Evolutionary conservation across 805 yeast species (phyloP).

Genomic region (Starmera caribaea): DNA sequence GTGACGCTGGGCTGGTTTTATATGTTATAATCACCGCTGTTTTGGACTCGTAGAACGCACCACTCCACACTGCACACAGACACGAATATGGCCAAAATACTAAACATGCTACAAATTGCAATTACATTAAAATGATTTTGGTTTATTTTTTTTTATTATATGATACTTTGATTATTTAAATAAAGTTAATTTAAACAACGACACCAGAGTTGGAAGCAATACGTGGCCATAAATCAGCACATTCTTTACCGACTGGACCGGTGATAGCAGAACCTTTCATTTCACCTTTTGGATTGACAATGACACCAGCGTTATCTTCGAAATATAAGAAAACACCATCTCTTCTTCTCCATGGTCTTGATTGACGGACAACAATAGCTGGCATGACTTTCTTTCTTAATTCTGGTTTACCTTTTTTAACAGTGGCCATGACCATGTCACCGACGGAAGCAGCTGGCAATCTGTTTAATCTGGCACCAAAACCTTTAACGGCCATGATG

Average conservation of each 20-base stretch:
- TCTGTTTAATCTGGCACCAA: slow-evolving; percentile 99
- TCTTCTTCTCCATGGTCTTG: slow-evolving; percentile 99
- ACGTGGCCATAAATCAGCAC: slow-evolving; percentile 99
- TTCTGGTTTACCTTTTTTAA: slow-evolving; percentile 99
- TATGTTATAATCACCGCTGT: too few species aligned
- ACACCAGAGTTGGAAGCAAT: slow-evolving; percentile 99
- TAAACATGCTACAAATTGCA: too few species aligned
- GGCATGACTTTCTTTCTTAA: slow-evolving; percentile 99
- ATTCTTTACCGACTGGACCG: slow-evolving; percentile 99
- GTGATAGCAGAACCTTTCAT: slow-evolving; percentile 99
- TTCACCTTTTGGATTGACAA: slow-evolving; percentile 99
- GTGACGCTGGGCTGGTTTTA: too few species aligned
- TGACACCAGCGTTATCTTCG: slow-evolving; percentile 99
- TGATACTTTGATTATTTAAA: slow-evolving; percentile 9
- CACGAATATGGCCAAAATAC: too few species aligned
- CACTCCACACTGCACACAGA: too few species aligned
- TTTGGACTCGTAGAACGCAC: too few species aligned
- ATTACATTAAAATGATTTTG: too few species aligned
- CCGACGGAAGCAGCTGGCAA: slow-evolving; percentile 99
- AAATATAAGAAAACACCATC: slow-evolving; percentile 99
- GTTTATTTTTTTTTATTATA: slow-evolving; percentile 9
- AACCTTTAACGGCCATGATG: slow-evolving; percentile 97
- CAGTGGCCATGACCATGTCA: slow-evolving; percentile 99
- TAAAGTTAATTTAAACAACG: slow-evolving; percentile 65
- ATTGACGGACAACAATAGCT: slow-evolving; percentile 98